Evolutionary conservation across 768 basidiomycete genomes (phyloP).

Genomic region (Lepiota brunneoincarnata): DNA sequence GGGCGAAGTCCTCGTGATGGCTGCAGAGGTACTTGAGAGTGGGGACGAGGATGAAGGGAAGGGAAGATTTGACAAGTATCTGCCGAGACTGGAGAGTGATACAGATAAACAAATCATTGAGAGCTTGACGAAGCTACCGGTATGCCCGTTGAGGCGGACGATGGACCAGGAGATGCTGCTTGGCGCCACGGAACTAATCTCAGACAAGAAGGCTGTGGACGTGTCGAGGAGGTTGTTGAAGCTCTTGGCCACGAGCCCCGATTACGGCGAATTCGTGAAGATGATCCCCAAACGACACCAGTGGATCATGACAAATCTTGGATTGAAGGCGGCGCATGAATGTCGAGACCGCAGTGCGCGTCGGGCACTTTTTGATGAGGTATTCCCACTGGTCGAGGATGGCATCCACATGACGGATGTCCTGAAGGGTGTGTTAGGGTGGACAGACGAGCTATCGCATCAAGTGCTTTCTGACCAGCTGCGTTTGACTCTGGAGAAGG

Average conservation of each 20-base stretch:
- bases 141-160: not conserved
- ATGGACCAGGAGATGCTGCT: conserved; percentile 2
- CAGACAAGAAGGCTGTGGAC: not conserved
- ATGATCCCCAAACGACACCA: not conserved
- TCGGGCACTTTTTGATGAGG: conserved; percentile 35
- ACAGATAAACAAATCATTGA: conserved; percentile 1
- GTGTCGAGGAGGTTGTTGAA: conserved; percentile 6
- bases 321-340: conserved; percentile 4
- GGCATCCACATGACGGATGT: conserved; percentile 23
- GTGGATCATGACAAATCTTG: conserved; percentile 6
- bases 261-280: not conserved
- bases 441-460: conserved; percentile 34
- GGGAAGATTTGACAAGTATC: not conserved
- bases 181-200: not conserved
- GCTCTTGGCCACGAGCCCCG: not conserved
- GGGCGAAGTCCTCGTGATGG: not conserved
- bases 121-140: not conserved
- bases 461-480: conserved; percentile 33
- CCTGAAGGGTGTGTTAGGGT: conserved; percentile 31
- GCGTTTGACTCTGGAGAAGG: conserved; percentile 16
- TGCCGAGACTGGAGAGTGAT: conserved; percentile 1
- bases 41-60: not conserved
- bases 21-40: not conserved
- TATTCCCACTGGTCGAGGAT: conserved; percentile 30
- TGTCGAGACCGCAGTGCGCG: conserved; percentile 5